Conservation (phyloP, 106 monocot species). For the Dendrobium catenatum region DNA sequence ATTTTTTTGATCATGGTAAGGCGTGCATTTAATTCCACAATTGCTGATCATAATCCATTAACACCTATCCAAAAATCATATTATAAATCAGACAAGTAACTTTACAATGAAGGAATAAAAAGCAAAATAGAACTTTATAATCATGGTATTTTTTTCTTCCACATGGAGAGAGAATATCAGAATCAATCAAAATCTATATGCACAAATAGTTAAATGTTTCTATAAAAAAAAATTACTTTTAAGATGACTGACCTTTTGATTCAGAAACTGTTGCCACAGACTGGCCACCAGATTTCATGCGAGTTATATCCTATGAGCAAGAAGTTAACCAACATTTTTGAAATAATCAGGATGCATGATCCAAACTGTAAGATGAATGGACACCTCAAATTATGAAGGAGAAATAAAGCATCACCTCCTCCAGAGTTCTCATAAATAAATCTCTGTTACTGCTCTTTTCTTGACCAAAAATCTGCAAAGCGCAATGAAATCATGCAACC, state of each 20-base stretch:
- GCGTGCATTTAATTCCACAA: not conserved
- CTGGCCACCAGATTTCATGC: not conserved
- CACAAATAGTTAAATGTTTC: not conserved
- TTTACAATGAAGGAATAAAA: not conserved
- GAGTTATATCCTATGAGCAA: slow-evolving; percentile 3
- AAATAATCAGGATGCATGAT: not conserved
- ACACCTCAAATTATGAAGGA: not conserved
- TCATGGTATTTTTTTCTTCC: not conserved
- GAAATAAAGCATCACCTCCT: slow-evolving; percentile 2
- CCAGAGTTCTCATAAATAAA: not conserved
- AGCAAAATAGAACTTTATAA: not conserved
- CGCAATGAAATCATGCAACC: not conserved
- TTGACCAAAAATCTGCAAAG: slow-evolving; percentile 1
- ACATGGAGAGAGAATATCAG: not conserved
- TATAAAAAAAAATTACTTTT: not conserved
- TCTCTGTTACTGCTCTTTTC: not conserved
- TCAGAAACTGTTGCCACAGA: not conserved
- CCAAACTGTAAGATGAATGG: not conserved
- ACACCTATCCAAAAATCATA: not conserved
- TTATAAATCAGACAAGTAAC: not conserved
- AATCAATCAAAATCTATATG: not conserved
- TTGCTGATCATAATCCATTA: not conserved
- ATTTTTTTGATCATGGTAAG: not conserved
- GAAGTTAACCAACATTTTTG: not conserved
- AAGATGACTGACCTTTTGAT: slow-evolving; percentile 5